These are phyloP conservation scores for Colletotrichum sp. DNA, from an alignment of 2,329 filamentous ascomycete genomes.

Conservation along the genomic window DNA sequence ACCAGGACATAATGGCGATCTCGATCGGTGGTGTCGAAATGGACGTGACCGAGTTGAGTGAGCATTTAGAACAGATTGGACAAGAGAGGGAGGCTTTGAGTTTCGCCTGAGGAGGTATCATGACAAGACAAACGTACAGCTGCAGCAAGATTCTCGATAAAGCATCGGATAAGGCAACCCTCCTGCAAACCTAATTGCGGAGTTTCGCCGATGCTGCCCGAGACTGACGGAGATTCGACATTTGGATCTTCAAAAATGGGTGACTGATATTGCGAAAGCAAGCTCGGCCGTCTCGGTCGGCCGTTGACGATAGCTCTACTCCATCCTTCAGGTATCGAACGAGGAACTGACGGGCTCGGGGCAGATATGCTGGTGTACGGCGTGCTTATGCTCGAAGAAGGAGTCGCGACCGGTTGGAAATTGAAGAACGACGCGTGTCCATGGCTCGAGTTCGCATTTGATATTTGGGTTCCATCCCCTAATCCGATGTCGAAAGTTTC, in stretches of 20 bases:
- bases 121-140: not conserved
- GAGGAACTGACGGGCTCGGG: not conserved
- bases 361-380: not conserved
- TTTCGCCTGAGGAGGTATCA: not conserved
- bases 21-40: constrained; percentile 5
- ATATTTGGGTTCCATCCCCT: not conserved
- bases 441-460: not conserved
- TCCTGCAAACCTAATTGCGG: not conserved
- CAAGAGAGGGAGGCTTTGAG: too few relatives aligned
- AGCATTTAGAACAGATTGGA: not conserved
- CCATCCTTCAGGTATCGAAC: constrained; percentile 1
- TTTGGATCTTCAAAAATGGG: not conserved
- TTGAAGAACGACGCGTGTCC: not conserved
- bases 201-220: not conserved
- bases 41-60: not conserved
- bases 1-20: not conserved
- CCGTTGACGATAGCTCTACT: not conserved
- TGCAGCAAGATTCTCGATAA: not conserved
- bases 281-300: not conserved
- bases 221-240: not conserved
- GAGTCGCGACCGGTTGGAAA: not conserved
- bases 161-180: not conserved
- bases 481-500: not conserved
- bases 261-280: not conserved
- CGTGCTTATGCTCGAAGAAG: not conserved